Percentiles rank a stretch among this genome's conserved stretches.
Evolutionary conservation across 75 land plant species (phyloP).

Genomic region (Pinus taeda): DNA sequence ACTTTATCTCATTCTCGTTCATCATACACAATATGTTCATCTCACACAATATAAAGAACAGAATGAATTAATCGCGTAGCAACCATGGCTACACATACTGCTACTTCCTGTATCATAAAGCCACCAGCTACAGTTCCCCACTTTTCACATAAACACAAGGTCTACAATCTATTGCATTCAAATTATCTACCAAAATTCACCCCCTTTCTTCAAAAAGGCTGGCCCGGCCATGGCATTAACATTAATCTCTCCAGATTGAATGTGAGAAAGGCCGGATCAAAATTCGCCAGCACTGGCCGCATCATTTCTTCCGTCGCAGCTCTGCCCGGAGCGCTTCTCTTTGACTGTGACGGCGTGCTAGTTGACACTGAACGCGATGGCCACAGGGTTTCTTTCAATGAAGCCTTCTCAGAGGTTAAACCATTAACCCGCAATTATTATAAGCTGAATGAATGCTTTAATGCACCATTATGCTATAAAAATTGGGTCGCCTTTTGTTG

Average conservation of each 20-base stretch:
- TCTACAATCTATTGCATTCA: too few species aligned
- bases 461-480: not conserved
- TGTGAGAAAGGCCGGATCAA: not conserved
- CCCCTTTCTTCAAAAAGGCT: too few species aligned
- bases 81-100: too few species aligned
- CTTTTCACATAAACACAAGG: too few species aligned
- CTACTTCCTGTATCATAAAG: too few species aligned
- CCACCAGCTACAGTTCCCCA: too few species aligned
- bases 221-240: too few species aligned
- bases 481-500: too few species aligned
- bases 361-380: conserved; percentile 98
- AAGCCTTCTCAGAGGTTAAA: conserved; percentile 74
- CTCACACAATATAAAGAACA: not conserved
- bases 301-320: not conserved
- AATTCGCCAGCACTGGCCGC: not conserved
- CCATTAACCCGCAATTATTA: not conserved
- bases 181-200: too few species aligned
- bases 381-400: conserved; percentile 88
- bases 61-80: not conserved
- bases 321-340: conserved; percentile 80
- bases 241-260: not conserved
- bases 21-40: too few species aligned
- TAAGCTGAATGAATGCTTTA: not conserved
- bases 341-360: conserved; percentile 96
- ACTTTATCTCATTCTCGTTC: too few species aligned